Percentiles rank a stretch among this genome's conserved stretches.
Evolutionary conservation across 1,139 yeast genomes (phyloP).

Genomic region (Debaryomyces robertsiae): DNA sequence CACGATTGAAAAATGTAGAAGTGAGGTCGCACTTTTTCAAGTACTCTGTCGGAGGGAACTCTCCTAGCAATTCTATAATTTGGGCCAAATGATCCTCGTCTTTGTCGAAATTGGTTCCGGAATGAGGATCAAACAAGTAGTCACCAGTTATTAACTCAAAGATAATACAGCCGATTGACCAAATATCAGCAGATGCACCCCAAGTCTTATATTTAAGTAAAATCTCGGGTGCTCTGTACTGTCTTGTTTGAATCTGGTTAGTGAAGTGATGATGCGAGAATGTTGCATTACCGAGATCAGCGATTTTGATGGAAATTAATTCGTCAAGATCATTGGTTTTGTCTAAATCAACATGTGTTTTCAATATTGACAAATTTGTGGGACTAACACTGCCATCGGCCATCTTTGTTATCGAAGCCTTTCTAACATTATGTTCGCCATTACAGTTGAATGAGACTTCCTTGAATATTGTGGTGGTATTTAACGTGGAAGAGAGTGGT

Average conservation of each 20-base stretch:
- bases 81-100: slow-evolving; percentile 90
- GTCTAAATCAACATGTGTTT: slow-evolving; percentile 1
- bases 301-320: slow-evolving; percentile 54
- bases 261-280: slow-evolving; percentile 74
- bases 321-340: slow-evolving; percentile 2
- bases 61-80: slow-evolving; percentile 66
- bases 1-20: slow-evolving; percentile 52
- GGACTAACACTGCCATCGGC: slow-evolving; percentile 5
- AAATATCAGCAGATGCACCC: slow-evolving; percentile 84
- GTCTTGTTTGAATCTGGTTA: slow-evolving; percentile 83
- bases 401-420: not conserved
- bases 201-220: slow-evolving; percentile 63
- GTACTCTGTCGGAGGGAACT: slow-evolving; percentile 52
- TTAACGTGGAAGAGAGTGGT: slow-evolving; percentile 28
- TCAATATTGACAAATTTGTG: not conserved
- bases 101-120: slow-evolving; percentile 61
- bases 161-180: slow-evolving; percentile 82
- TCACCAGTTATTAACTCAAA: slow-evolving; percentile 86
- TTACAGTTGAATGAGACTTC: slow-evolving; percentile 5
- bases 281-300: slow-evolving; percentile 87
- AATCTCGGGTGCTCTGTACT: slow-evolving; percentile 83
- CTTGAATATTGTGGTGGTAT: slow-evolving; percentile 25
- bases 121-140: slow-evolving; percentile 79
- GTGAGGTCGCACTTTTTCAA: slow-evolving; percentile 55
- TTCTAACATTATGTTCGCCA: not conserved